These are phyloP conservation scores for Fusarium pseudocircinatum DNA, from an alignment of 2,329 filamentous ascomycete genomes.

Conservation along the genomic window DNA sequence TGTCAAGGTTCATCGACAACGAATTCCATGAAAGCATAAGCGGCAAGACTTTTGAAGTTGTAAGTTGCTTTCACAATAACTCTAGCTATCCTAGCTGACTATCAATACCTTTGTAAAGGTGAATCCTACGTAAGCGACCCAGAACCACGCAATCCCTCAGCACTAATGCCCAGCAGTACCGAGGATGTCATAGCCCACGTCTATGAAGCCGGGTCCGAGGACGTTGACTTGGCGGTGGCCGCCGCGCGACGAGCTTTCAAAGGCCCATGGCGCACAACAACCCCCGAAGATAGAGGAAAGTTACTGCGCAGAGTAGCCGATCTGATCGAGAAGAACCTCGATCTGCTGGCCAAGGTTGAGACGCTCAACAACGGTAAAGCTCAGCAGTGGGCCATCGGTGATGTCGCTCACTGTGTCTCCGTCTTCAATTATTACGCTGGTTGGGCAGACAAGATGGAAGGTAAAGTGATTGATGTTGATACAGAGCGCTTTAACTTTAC, in stretches of 20 bases:
- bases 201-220: rapidly evolving
- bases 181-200: neutral
- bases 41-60: neutral
- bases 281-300: neutral
- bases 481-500: neutral
- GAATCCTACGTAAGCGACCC: neutral
- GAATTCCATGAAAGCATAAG: neutral
- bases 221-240: neutral
- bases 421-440: neutral
- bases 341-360: neutral
- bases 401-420: neutral
- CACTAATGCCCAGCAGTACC: neutral
- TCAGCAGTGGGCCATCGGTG: neutral
- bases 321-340: neutral
- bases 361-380: neutral
- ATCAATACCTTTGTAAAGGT: too few relatives aligned
- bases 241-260: neutral
- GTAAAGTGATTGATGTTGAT: neutral
- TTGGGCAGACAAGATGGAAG: neutral
- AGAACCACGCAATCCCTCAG: rapidly evolving
- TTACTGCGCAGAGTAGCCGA: neutral
- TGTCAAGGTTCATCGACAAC: neutral
- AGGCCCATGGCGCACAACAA: neutral
- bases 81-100: too few relatives aligned
- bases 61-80: rapidly evolving